Evolutionary conservation across 345 rosid species (phyloP).

Genomic region (Salix exigua): DNA sequence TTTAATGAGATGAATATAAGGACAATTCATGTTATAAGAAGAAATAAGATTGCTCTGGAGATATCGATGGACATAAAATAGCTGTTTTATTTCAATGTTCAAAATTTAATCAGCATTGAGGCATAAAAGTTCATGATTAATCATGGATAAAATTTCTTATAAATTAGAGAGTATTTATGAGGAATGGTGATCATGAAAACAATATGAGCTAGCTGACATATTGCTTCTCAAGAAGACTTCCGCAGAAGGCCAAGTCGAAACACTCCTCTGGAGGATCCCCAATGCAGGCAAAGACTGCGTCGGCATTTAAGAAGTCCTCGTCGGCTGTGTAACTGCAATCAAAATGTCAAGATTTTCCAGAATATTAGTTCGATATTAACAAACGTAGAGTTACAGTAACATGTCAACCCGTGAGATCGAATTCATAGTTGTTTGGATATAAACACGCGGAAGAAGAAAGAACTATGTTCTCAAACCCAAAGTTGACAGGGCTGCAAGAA

Average conservation of each 20-base stretch:
- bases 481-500: too few relatives aligned
- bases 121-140: too few relatives aligned
- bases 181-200: not conserved
- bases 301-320: conserved; percentile 83
- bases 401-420: too few relatives aligned
- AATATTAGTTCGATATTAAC: too few relatives aligned
- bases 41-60: not conserved
- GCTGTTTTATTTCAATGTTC: not conserved
- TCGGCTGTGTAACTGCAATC: conserved; percentile 74
- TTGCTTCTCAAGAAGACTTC: conserved; percentile 76
- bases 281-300: conserved; percentile 83
- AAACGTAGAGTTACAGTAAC: too few relatives aligned
- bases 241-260: conserved; percentile 76
- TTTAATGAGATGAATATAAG: too few relatives aligned
- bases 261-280: conserved; percentile 94
- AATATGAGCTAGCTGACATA: conserved; percentile 41
- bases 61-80: not conserved
- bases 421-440: too few relatives aligned
- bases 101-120: too few relatives aligned
- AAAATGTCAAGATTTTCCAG: not conserved
- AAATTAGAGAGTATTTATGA: not conserved
- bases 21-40: too few relatives aligned
- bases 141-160: not conserved
- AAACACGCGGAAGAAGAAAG: too few relatives aligned
- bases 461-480: too few relatives aligned